These are phyloP conservation scores for Pisolithus marmoratus DNA, from an alignment of 768 basidiomycete genomes.

Conservation along the genomic window DNA sequence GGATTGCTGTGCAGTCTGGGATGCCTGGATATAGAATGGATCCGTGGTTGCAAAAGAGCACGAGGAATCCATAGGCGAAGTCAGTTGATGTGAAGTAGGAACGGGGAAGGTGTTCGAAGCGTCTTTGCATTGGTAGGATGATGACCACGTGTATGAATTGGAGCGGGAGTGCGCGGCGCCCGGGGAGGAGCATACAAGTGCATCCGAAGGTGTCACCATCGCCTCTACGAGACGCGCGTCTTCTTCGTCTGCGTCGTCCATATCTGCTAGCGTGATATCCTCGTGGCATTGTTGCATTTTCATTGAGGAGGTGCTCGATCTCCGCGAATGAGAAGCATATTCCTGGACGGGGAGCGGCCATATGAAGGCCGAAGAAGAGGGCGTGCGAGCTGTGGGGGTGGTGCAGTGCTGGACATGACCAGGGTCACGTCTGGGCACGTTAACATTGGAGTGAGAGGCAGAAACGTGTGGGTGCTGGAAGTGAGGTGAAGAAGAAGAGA, in stretches of 20 bases:
- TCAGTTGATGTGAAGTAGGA: slow-evolving; percentile 8
- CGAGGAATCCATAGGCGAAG: slow-evolving; percentile 17
- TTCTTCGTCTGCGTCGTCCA: slow-evolving; percentile 41
- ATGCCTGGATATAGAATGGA: slow-evolving; percentile 43
- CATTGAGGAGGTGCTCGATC: slow-evolving; percentile 22
- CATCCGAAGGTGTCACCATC: slow-evolving; percentile 30
- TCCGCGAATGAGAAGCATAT: slow-evolving; percentile 18
- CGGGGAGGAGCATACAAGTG: slow-evolving; percentile 3
- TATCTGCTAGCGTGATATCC: slow-evolving; percentile 25
- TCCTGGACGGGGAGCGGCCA: slow-evolving; percentile 25
- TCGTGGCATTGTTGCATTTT: slow-evolving; percentile 13
- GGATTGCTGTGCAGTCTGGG: slow-evolving; percentile 32
- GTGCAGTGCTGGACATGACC: slow-evolving; percentile 35
- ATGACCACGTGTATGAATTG: slow-evolving; percentile 20
- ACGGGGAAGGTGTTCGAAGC: slow-evolving; percentile 17
- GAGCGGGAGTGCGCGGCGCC: slow-evolving; percentile 13
- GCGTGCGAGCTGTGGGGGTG: slow-evolving; percentile 34
- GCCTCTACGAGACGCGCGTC: slow-evolving; percentile 36
- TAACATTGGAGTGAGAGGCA: slow-evolving; percentile 15
- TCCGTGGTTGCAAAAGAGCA: slow-evolving; percentile 38
- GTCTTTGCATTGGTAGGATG: slow-evolving; percentile 16
- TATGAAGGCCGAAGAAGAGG: slow-evolving; percentile 20
- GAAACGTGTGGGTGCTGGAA: slow-evolving; percentile 13
- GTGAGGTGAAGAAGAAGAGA: slow-evolving; percentile 14
- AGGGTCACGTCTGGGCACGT: slow-evolving; percentile 25